phyloP scores from a whole-genome alignment of 441 rosid genomes.

The Corymbia citriodora region DNA sequence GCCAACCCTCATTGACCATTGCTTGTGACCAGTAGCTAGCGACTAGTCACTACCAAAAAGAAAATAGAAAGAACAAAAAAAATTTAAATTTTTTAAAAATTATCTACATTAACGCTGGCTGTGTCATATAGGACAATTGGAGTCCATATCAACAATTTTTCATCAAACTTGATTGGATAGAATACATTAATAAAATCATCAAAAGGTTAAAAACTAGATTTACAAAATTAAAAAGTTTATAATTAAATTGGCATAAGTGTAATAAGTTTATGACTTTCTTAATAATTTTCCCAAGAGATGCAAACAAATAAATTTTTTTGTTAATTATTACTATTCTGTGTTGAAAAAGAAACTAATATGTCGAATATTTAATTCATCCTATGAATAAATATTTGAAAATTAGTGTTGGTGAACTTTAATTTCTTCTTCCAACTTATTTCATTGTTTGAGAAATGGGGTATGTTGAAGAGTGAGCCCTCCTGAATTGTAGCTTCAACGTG shows the following conservation, averaged over 20 bases:
- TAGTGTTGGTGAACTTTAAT: background rate
- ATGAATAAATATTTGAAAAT: background rate
- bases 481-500: background rate
- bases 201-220: no score
- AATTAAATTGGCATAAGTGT: no score
- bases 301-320: background rate
- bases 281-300: background rate
- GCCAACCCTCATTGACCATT: background rate
- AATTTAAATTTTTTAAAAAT: no score
- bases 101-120: rapidly evolving
- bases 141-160: rapidly evolving
- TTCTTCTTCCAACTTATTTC: background rate
- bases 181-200: no score
- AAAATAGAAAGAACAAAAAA: no score
- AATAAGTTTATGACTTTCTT: no score
- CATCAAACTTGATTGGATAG: background rate
- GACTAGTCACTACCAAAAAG: no score
- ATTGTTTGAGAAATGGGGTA: background rate
- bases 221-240: no score
- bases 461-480: background rate
- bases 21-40: rapidly evolving
- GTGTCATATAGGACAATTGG: no score
- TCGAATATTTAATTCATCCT: background rate
- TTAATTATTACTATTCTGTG: background rate
- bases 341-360: background rate